Base-by-base conservation (phyloP, 2,329 filamentous ascomycete species). In the Fulvia fulva region DNA sequence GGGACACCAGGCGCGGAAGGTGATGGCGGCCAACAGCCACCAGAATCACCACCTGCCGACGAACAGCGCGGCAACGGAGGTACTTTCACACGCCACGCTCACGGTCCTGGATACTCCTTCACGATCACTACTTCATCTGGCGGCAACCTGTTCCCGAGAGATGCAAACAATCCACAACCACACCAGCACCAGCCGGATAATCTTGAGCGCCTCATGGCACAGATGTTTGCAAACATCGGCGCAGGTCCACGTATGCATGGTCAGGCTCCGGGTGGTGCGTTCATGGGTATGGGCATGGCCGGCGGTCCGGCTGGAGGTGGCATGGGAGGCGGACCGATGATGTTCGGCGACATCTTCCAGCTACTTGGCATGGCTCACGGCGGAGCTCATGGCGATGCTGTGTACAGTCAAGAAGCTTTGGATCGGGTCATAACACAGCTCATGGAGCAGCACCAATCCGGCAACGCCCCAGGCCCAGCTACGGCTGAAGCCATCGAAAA, bases 381-480 rank as follows among this genome's bases (percentile, higher is more conserved):
- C 25, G 72, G 72, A 5, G 70, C 83, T 21, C 73, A 83, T 37
- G 75, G 91, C 21, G 93, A 97, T 73, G 90, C 87, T 7, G 93
- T 96, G 1, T 95, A 93, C 72, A 88, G 89, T 0, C 90, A 97
- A 74, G 91, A 96, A 75, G 92, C 89, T 2, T 78, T 97, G 30
- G 93, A 99, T 71, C 85, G 88, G 32, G 90, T 97, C 63, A 88
- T 99, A 56, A 88, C 90, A 0, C 84, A 89, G 65, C 80, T 97
- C 45, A 94, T 97, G 87, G 93, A 97, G 66, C 85, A 90, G 59
- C 88, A 91, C 57, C 83, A 86, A 1, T 82, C 82, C 53, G 88
- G 87, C 0, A 90, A 88, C 65, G 93, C 90, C 0, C 88, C 91
- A 0, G 89, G 90, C 0, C 92, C 93, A 2, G 93, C 93, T 8